Conservation (phyloP, 345 rosid species). For the Cardiospermum halicacabum region DNA sequence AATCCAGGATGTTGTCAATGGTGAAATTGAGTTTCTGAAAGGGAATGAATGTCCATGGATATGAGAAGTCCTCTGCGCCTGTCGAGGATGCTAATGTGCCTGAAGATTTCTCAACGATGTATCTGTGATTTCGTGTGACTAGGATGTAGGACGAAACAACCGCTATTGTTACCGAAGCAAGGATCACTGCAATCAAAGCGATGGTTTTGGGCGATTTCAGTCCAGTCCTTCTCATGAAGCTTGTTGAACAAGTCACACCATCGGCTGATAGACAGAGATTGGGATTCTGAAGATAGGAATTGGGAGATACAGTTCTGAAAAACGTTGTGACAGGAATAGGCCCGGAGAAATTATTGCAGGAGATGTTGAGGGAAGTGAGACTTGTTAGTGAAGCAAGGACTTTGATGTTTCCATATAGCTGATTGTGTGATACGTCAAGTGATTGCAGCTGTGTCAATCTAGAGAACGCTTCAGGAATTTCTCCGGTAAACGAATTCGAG, state of each 20-base stretch:
- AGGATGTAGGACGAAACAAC: slow-evolving; percentile 62
- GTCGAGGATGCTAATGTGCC: slow-evolving; percentile 33
- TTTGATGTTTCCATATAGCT: slow-evolving; percentile 56
- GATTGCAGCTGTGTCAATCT: slow-evolving; percentile 79
- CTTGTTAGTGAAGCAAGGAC: slow-evolving; percentile 84
- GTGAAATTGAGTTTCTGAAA: slow-evolving; percentile 75
- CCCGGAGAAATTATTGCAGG: slow-evolving; percentile 86
- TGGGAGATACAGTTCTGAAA: slow-evolving; percentile 65
- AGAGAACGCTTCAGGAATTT: slow-evolving; percentile 62
- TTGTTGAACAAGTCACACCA: slow-evolving; percentile 73
- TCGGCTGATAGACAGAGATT: slow-evolving; percentile 61
- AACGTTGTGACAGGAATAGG: slow-evolving; percentile 87
- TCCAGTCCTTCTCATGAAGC: slow-evolving; percentile 28
- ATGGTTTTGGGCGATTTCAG: slow-evolving; percentile 64
- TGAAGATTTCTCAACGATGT: slow-evolving; percentile 46
- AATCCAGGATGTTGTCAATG: slow-evolving; percentile 66
- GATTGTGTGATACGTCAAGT: slow-evolving; percentile 76
- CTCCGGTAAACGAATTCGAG: slow-evolving; percentile 60
- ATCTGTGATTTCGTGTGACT: slow-evolving; percentile 53
- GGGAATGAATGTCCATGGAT: slow-evolving; percentile 96
- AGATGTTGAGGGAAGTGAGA: slow-evolving; percentile 79
- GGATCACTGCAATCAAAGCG: slow-evolving; percentile 57
- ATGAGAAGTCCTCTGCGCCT: slow-evolving; percentile 77
- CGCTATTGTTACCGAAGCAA: slow-evolving; percentile 52
- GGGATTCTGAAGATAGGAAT: slow-evolving; percentile 56